These are phyloP conservation scores for Gyrodon lividus DNA, from an alignment of 768 basidiomycete genomes.

Conservation along the genomic window DNA sequence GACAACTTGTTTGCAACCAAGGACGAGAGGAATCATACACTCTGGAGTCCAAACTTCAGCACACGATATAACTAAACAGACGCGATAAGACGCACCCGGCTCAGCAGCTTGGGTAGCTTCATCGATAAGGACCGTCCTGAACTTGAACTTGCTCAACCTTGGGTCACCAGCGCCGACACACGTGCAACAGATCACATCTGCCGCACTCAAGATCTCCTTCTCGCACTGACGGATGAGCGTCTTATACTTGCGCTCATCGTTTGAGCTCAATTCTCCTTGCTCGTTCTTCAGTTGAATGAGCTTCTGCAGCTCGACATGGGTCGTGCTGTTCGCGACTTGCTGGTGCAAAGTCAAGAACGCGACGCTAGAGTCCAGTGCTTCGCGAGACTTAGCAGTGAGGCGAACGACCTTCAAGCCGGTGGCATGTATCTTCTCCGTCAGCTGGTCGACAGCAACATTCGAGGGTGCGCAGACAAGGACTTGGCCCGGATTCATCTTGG, in stretches of 20 bases:
- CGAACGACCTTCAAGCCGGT: constrained; percentile 99
- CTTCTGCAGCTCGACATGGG: constrained; percentile 96
- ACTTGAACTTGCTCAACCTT: constrained; percentile 93
- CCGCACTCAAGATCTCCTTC: constrained; percentile 92
- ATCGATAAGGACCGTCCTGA: constrained; percentile 96
- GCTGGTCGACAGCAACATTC: constrained; percentile 98
- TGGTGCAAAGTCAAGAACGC: constrained; percentile 93
- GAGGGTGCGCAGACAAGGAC: constrained; percentile 98
- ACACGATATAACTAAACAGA: not conserved
- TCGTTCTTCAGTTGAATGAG: constrained; percentile 97
- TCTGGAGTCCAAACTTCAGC: constrained; percentile 47
- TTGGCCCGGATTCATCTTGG: constrained; percentile 99
- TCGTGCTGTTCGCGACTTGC: constrained; percentile 95
- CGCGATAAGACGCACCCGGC: constrained; percentile 58
- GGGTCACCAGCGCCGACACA: constrained; percentile 98
- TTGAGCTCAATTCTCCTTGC: constrained; percentile 94
- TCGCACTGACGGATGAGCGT: constrained; percentile 92
- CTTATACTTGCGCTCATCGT: constrained; percentile 98
- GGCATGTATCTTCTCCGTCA: constrained; percentile 98
- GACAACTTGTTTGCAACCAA: constrained; percentile 98
- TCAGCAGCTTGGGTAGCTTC: constrained; percentile 99
- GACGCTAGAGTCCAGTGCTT: constrained; percentile 95
- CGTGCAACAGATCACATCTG: constrained; percentile 98
- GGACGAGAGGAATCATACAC: constrained; percentile 98
- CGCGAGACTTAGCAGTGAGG: constrained; percentile 95